These are phyloP conservation scores for Fusarium fujikuroi DNA, from an alignment of 2,329 filamentous ascomycete genomes.

Conservation along the genomic window DNA sequence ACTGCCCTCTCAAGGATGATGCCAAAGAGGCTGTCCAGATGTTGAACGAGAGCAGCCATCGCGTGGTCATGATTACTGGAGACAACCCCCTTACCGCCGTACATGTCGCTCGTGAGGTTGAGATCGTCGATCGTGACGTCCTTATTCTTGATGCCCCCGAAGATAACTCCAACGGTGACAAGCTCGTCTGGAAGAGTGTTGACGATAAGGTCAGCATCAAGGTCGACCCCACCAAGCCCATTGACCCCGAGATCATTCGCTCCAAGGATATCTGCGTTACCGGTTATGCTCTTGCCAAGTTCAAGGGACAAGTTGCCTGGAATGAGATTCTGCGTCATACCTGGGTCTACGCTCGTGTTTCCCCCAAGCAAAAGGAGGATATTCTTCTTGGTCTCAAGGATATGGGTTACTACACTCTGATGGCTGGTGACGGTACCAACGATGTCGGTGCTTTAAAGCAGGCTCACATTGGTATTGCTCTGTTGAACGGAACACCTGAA, in stretches of 20 bases:
- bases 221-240: conserved; percentile 82
- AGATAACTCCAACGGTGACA: conserved; percentile 81
- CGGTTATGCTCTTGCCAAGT: conserved; percentile 90
- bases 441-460: conserved; percentile 98
- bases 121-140: conserved; percentile 96
- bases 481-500: conserved; percentile 93
- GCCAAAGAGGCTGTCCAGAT: conserved; percentile 93
- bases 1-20: conserved; percentile 96
- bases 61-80: conserved; percentile 98
- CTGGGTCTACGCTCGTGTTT: conserved; percentile 98
- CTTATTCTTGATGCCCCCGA: conserved; percentile 96
- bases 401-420: conserved; percentile 96
- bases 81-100: conserved; percentile 97
- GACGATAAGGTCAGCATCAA: conserved; percentile 89
- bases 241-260: conserved; percentile 83
- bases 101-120: conserved; percentile 93
- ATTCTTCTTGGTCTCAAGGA: conserved; percentile 97
- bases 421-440: conserved; percentile 98
- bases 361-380: conserved; percentile 98
- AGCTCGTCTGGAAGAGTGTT: conserved; percentile 92
- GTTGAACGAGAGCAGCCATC: conserved; percentile 98
- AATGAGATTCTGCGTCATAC: conserved; percentile 83
- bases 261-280: conserved; percentile 95
- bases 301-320: conserved; percentile 82
- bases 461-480: conserved; percentile 94